These are phyloP conservation scores for Fusarium tjaetaba DNA, from an alignment of 2,329 filamentous ascomycete genomes.

Conservation along the genomic window DNA sequence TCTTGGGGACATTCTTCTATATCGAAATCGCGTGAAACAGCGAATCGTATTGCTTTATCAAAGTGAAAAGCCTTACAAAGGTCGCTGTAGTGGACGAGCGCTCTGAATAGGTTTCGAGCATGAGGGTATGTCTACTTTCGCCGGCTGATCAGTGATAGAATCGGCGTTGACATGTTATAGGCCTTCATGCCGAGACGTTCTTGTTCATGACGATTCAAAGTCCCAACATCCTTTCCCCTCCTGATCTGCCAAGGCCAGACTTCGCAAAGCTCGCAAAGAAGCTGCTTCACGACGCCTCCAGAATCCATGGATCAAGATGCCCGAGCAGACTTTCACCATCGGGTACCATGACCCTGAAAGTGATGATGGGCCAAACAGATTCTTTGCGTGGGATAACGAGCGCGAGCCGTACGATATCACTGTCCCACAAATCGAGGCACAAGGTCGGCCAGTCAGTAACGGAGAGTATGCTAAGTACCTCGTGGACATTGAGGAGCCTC, in stretches of 20 bases:
- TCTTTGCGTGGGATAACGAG: constrained; percentile 34
- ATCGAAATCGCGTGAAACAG: constrained; percentile 19
- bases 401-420: constrained; percentile 14
- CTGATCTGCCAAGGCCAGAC: neutral
- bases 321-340: neutral
- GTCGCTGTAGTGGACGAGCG: constrained; percentile 9
- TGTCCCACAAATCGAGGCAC: neutral
- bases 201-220: constrained; percentile 32
- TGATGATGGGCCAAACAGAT: constrained; percentile 5
- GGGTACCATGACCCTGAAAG: constrained; percentile 14
- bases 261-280: constrained; percentile 14
- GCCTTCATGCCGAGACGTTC: constrained; percentile 26
- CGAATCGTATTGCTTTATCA: constrained; percentile 8
- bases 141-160: too few species aligned
- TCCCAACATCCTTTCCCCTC: neutral
- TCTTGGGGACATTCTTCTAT: constrained; percentile 8
- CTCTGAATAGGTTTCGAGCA: constrained; percentile 34
- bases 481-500: neutral
- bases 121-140: neutral
- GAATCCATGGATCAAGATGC: constrained; percentile 7
- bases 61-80: neutral
- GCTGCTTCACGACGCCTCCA: neutral
- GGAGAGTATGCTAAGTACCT: constrained; percentile 18
- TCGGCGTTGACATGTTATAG: neutral
- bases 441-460: constrained; percentile 23